A percentile compares a stretch with the other conserved stretches of the same genome.
These are phyloP conservation scores for Lichtheimia corymbifera DNA, from an alignment of 371 early-diverging fungal genomes.

Conservation along the genomic window DNA sequence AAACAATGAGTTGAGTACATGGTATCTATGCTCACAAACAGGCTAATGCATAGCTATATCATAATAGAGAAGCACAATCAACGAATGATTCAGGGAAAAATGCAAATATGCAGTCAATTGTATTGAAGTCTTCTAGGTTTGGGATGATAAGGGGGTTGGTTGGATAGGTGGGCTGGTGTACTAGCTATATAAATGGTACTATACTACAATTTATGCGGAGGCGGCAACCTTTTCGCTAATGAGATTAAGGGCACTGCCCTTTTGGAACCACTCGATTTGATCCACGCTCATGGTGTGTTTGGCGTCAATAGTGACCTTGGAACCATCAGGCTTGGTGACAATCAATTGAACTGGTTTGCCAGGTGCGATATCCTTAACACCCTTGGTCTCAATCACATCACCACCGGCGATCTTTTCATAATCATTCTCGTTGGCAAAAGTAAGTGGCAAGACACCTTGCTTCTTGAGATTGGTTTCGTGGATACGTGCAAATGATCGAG, in stretches of 20 bases:
- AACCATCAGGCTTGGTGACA: conserved; percentile 60
- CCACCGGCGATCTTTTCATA: conserved; percentile 79
- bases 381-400: conserved; percentile 80
- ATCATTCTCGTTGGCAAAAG: conserved; percentile 82
- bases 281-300: conserved; percentile 93
- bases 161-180: too few relatives aligned
- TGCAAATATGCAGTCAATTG: too few relatives aligned
- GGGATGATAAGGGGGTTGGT: too few relatives aligned
- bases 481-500: conserved; percentile 95
- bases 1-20: too few relatives aligned
- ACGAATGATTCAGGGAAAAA: too few relatives aligned
- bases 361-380: conserved; percentile 68
- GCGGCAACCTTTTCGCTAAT: conserved; percentile 42
- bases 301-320: conserved; percentile 54
- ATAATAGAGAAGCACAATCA: too few relatives aligned
- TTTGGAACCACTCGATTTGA: conserved; percentile 94
- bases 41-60: too few relatives aligned
- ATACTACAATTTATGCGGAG: conserved; percentile 8
- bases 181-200: neutral
- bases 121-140: too few relatives aligned
- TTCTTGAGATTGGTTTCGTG: conserved; percentile 99
- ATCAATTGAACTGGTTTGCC: conserved; percentile 60
- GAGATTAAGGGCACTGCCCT: conserved; percentile 87
- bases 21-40: too few relatives aligned
- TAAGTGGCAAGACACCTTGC: conserved; percentile 95